phyloP scores from a whole-genome alignment of 306 rosid species.

The Vigna radiata region DNA sequence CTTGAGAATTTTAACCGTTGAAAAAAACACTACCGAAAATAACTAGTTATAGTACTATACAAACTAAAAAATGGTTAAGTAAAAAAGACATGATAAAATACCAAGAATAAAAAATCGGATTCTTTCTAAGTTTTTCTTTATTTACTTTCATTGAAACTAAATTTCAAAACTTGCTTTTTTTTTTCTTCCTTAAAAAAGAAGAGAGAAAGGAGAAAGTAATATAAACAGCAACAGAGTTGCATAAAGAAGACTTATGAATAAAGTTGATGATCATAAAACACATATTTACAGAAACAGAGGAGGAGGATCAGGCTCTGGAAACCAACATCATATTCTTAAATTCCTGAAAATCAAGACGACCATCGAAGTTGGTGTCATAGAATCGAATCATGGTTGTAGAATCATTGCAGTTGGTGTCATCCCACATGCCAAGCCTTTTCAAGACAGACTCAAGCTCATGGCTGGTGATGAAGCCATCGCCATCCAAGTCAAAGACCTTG shows the following conservation, averaged over 20 bases:
- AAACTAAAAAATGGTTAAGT: no score
- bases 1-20: no score
- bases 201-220: no score
- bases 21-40: no score
- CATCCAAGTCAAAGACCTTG: slow-evolving; percentile 75
- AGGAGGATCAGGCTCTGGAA: slow-evolving; percentile 48
- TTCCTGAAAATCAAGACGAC: slow-evolving; percentile 83
- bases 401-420: slow-evolving; percentile 53
- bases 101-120: background rate
- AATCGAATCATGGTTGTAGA: slow-evolving; percentile 62
- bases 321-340: slow-evolving; percentile 83
- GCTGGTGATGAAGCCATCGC: slow-evolving; percentile 79
- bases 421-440: slow-evolving; percentile 68
- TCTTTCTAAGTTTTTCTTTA: background rate
- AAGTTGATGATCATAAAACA: background rate
- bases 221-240: background rate
- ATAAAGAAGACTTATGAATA: background rate
- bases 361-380: slow-evolving; percentile 75
- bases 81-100: background rate
- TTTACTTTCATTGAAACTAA: background rate
- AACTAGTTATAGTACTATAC: no score
- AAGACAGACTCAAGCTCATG: slow-evolving; percentile 68
- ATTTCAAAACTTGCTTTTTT: background rate
- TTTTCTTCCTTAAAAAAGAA: background rate
- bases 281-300: background rate